Evolutionary conservation across 2,329 filamentous ascomycete species (phyloP).

Genomic region (Polytolypa hystricis): DNA sequence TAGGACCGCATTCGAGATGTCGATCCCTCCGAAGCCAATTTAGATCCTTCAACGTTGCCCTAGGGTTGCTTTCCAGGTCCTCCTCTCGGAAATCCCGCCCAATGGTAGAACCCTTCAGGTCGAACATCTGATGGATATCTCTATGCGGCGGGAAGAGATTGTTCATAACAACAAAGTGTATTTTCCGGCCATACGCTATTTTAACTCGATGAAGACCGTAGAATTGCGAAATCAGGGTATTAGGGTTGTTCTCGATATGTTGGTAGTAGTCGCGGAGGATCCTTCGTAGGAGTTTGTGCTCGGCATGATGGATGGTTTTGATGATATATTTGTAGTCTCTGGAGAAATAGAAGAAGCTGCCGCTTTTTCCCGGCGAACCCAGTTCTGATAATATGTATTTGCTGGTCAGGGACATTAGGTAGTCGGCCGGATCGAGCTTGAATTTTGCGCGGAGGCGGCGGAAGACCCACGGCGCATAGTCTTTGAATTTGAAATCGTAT

Average conservation of each 20-base stretch:
- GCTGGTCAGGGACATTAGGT: slow-evolving; percentile 93
- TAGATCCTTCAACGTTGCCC: slow-evolving; percentile 88
- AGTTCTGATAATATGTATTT: slow-evolving; percentile 98
- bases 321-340: slow-evolving; percentile 99
- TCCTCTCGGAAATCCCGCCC: slow-evolving; percentile 87
- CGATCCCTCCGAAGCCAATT: slow-evolving; percentile 87
- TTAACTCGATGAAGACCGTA: slow-evolving; percentile 96
- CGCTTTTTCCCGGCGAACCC: slow-evolving; percentile 93
- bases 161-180: slow-evolving; percentile 99
- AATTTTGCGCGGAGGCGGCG: slow-evolving; percentile 80
- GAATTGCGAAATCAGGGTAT: slow-evolving; percentile 94
- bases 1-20: slow-evolving; percentile 75
- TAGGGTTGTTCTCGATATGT: slow-evolving; percentile 85
- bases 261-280: slow-evolving; percentile 77
- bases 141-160: slow-evolving; percentile 95
- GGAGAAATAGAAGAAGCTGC: slow-evolving; percentile 99
- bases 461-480: slow-evolving; percentile 99
- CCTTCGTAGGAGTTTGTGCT: slow-evolving; percentile 44
- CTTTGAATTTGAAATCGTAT: slow-evolving; percentile 99
- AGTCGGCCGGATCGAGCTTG: slow-evolving; percentile 88
- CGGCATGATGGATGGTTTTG: slow-evolving; percentile 95
- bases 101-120: slow-evolving; percentile 91
- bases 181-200: slow-evolving; percentile 95
- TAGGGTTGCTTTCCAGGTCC: slow-evolving; percentile 73
- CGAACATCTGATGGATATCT: slow-evolving; percentile 94